phyloP scores from a whole-genome alignment of 495 filamentous ascomycete genomes.

The Ascodesmis nigricans region DNA sequence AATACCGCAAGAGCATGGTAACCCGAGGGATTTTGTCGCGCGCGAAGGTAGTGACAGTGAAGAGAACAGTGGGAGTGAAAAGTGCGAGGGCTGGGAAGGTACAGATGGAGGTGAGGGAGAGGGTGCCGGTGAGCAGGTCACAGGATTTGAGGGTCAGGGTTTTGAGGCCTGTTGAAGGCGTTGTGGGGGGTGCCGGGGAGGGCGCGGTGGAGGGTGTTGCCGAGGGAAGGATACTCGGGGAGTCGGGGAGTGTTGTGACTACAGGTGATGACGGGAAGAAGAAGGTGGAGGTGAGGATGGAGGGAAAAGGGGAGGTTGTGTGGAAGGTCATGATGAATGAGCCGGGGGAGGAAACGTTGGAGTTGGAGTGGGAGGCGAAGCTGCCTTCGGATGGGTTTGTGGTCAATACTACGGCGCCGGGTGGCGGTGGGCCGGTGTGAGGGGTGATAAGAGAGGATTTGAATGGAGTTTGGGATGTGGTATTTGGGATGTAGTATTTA shows the following conservation, averaged over 20 bases:
- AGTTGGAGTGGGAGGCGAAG: slow-evolving; percentile 40
- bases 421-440: too few relatives aligned
- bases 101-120: slow-evolving; percentile 37
- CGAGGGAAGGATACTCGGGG: too few relatives aligned
- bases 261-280: slow-evolving; percentile 1
- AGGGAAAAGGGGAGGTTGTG: slow-evolving; percentile 37
- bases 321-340: slow-evolving; percentile 39
- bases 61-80: slow-evolving; percentile 32
- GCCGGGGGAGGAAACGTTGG: slow-evolving; percentile 33
- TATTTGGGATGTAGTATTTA: too few relatives aligned
- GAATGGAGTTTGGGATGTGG: too few relatives aligned
- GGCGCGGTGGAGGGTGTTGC: slow-evolving; percentile 27
- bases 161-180: slow-evolving; percentile 31
- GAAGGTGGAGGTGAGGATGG: slow-evolving; percentile 21
- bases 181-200: slow-evolving; percentile 27
- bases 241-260: slow-evolving; percentile 8
- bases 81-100: slow-evolving; percentile 32
- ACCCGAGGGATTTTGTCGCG: slow-evolving; percentile 25
- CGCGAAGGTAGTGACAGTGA: slow-evolving; percentile 37
- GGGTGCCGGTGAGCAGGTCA: slow-evolving; percentile 45
- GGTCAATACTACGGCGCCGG: too few relatives aligned
- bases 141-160: slow-evolving; percentile 36
- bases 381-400: too few relatives aligned
- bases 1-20: slow-evolving; percentile 31
- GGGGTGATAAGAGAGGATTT: too few relatives aligned